A percentile compares a stretch with the other conserved stretches of the same genome.
These are phyloP conservation scores for Stramenopiles sp. DNA, from an alignment of 352 stramenopile genomes.

Conservation along the genomic window DNA sequence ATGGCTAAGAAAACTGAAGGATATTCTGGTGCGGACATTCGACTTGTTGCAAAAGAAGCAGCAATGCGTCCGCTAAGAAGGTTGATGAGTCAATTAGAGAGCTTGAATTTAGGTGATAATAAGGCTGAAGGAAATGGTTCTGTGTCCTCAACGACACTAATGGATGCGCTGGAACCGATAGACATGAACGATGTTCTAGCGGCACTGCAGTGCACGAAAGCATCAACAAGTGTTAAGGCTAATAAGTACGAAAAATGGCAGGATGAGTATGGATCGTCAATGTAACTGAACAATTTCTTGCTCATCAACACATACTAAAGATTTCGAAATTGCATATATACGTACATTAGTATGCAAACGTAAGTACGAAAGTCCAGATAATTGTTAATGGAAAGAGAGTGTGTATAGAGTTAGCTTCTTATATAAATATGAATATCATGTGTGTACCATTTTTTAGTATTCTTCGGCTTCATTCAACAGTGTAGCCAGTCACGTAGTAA, in stretches of 20 bases:
- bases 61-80: slow-evolving; percentile 51
- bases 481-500: no score
- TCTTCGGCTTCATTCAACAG: no score
- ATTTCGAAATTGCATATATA: no score
- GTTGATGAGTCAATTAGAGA: slow-evolving; percentile 42
- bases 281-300: slow-evolving; percentile 7
- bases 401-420: no score
- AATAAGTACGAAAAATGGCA: slow-evolving; percentile 56
- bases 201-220: slow-evolving; percentile 48
- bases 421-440: no score
- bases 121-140: no score
- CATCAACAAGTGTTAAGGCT: slow-evolving; percentile 44
- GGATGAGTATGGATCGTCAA: slow-evolving; percentile 47
- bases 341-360: no score
- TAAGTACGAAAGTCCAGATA: no score
- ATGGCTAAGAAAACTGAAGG: slow-evolving; percentile 19
- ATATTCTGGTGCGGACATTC: slow-evolving; percentile 56
- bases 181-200: slow-evolving; percentile 33
- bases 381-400: no score
- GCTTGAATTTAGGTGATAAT: no score
- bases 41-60: slow-evolving; percentile 53
- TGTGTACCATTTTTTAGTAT: no score
- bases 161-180: slow-evolving; percentile 37
- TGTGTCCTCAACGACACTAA: slow-evolving; percentile 31
- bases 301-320: slow-evolving; percentile 1